Conservation (phyloP, 2,329 filamentous ascomycete genomes). For the Sordariomycetes sp. region DNA sequence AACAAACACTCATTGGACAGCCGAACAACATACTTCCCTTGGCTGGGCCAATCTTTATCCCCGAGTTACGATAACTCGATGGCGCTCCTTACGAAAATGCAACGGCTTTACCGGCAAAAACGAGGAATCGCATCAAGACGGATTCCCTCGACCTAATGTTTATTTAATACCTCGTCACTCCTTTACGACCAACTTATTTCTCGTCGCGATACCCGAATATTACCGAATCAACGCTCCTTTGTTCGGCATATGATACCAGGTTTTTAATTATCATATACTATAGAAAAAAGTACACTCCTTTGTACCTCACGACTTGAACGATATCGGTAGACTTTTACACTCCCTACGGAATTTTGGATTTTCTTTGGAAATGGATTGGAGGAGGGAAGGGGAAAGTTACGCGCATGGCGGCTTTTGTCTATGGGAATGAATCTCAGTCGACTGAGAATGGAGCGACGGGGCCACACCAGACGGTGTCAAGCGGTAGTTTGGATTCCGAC, state of each 20-base stretch:
- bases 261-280: neutral
- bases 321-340: neutral
- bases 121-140: neutral
- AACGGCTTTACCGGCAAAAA: neutral
- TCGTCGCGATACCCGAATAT: neutral
- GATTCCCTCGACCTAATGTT: neutral
- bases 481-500: too few relatives aligned
- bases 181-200: neutral
- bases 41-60: neutral
- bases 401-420: slow-evolving; percentile 3
- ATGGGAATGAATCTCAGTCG: too few relatives aligned
- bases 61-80: neutral
- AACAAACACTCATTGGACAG: neutral
- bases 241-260: neutral
- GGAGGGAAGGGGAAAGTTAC: neutral
- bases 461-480: too few relatives aligned
- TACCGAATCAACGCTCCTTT: neutral
- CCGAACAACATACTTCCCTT: neutral
- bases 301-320: neutral
- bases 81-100: neutral
- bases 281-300: neutral
- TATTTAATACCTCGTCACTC: neutral
- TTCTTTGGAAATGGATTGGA: neutral
- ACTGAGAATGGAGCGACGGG: too few relatives aligned
- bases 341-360: neutral